Evolutionary conservation across 257 asterid species (phyloP), one percentile per base, ranked within the genome.

Genomic region (Solanum gracilifrons): DNA sequence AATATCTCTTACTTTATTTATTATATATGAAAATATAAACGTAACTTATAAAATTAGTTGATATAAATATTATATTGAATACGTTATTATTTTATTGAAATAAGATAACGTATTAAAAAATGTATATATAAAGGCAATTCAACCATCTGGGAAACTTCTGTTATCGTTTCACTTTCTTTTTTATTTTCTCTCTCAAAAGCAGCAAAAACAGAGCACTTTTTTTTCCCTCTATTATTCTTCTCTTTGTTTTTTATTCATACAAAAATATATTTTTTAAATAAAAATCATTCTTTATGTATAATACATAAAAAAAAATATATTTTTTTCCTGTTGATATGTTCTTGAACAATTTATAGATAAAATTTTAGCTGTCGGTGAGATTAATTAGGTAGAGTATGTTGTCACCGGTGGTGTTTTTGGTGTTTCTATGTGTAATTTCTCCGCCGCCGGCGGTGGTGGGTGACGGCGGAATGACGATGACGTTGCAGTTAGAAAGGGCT

Each of bases 401-500:
- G 87, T 13, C 13, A 20, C 87, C 82, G 87, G 87, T 80, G 35
- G 84, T 83, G 82, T 85, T 64, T 77, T 91, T 87, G 87, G 88
- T 82, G 90, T n/a, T 90, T 33, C 20, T 89, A 84, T 76, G 87
- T 64, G 88, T 85, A 87, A 31, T 88, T 51, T 62, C 89, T 89
- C 89, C 82, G 90, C 87, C 83, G 89, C 86, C 85, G 88, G 92
- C 80, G 35, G 90, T 80, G 76, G 87, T 86, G 51, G 87, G 89
- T 23, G 90, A 87, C 36, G 98, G 90, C 83, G 98, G 91, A 87
- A 90, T 88, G 90, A 89, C 91, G 88, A 5, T 92, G 90, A 90
- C 95, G 62, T 85, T 93, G 91, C 88, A 88, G 84, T 93, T 96
- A 10, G 99, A 96, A 89, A 91, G 94, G 87, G 97, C 95, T 5